phyloP scores from a whole-genome alignment of 2,329 filamentous ascomycete genomes.

The Fusarium veterinarium region DNA sequence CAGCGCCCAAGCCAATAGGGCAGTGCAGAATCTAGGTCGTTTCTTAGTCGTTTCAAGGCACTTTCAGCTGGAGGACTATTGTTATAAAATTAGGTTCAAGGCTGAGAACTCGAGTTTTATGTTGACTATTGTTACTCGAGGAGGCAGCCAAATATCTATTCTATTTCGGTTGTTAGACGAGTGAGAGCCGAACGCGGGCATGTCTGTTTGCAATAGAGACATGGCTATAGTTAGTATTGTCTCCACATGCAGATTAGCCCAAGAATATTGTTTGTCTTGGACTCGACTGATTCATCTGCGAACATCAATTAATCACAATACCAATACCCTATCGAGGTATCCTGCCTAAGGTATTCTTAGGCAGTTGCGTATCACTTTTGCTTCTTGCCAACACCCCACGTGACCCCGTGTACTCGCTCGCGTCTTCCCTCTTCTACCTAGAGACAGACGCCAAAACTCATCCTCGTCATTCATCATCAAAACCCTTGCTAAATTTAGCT shows the following conservation, averaged over 20 bases:
- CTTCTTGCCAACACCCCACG: slow-evolving; percentile 21
- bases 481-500: slow-evolving; percentile 13
- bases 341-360: background rate
- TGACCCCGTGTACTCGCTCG: slow-evolving; percentile 42
- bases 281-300: background rate
- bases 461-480: slow-evolving; percentile 7
- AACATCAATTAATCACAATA: background rate
- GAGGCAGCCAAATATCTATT: background rate
- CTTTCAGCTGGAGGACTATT: slow-evolving; percentile 10
- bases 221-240: background rate
- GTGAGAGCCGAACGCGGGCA: background rate
- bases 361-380: background rate
- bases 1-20: slow-evolving; percentile 34
- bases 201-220: slow-evolving; percentile 23
- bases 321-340: background rate
- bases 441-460: slow-evolving; percentile 7
- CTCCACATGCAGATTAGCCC: background rate
- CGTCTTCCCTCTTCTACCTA: slow-evolving; percentile 1
- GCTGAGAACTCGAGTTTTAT: background rate
- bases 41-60: slow-evolving; percentile 40
- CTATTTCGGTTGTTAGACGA: background rate
- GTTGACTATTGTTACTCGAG: background rate
- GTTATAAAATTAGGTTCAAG: background rate
- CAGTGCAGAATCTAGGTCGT: slow-evolving; percentile 22
- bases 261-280: background rate